These are phyloP conservation scores for Kalmanozyma brasiliensis DNA, from an alignment of 1,284 basidiomycete genomes.

Conservation along the genomic window DNA sequence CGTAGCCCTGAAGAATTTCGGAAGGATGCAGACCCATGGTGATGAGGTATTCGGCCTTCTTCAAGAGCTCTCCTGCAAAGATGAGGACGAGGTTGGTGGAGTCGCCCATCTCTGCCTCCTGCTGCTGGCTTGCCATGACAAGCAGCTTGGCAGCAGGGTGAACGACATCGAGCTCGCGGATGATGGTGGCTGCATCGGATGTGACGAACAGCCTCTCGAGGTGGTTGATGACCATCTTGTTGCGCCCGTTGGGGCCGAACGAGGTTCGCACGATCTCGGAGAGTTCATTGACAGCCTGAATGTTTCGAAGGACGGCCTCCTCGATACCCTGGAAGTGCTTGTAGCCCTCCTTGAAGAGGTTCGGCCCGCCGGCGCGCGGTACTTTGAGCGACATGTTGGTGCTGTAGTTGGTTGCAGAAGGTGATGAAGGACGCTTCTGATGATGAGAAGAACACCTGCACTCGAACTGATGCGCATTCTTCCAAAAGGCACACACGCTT, in stretches of 20 bases:
- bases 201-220: slow-evolving; percentile 95
- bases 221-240: slow-evolving; percentile 73
- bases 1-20: slow-evolving; percentile 88
- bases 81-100: slow-evolving; percentile 95
- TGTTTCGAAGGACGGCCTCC: slow-evolving; percentile 86
- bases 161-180: slow-evolving; percentile 96
- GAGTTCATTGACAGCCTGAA: slow-evolving; percentile 91
- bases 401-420: slow-evolving; percentile 2
- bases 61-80: slow-evolving; percentile 92
- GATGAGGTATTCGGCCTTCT: slow-evolving; percentile 90
- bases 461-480: slow-evolving; percentile 11
- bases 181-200: slow-evolving; percentile 98
- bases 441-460: slow-evolving; percentile 11
- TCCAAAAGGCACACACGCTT: slow-evolving; percentile 7
- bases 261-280: slow-evolving; percentile 94
- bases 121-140: slow-evolving; percentile 96
- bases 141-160: slow-evolving; percentile 97
- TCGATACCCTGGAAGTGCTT: slow-evolving; percentile 89
- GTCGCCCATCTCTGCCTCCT: slow-evolving; percentile 97
- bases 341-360: slow-evolving; percentile 80
- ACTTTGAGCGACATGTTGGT: slow-evolving; percentile 89
- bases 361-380: slow-evolving; percentile 85
- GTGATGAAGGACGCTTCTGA: too few relatives aligned
- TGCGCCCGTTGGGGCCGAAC: slow-evolving; percentile 87
- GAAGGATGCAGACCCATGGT: slow-evolving; percentile 97